Conservation (phyloP, 2,329 filamentous ascomycete species). For the Scleromitrula shiraiana region DNA sequence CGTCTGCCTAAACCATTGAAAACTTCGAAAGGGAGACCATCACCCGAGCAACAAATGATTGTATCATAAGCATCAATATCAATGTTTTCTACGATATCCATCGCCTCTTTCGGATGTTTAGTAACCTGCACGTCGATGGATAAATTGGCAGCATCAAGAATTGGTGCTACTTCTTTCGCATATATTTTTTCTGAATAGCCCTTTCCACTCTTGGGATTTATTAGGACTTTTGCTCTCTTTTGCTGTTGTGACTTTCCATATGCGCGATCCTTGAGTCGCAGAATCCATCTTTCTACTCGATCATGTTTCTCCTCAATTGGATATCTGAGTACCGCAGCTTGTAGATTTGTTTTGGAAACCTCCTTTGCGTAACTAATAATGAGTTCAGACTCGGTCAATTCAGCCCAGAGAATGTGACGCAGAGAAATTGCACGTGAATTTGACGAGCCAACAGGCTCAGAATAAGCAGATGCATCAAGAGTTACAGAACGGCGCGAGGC, state of each 20-base stretch:
- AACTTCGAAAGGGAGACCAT: slow-evolving; percentile 82
- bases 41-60: slow-evolving; percentile 79
- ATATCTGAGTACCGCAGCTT: slow-evolving; percentile 31
- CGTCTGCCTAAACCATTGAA: slow-evolving; percentile 83
- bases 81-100: slow-evolving; percentile 65
- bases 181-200: slow-evolving; percentile 66
- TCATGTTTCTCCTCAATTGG: slow-evolving; percentile 32
- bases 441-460: slow-evolving; percentile 3
- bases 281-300: slow-evolving; percentile 44
- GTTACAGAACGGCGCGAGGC: slow-evolving; percentile 7
- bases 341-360: slow-evolving; percentile 1
- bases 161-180: slow-evolving; percentile 63
- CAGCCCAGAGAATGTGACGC: slow-evolving; percentile 9
- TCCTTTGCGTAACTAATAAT: slow-evolving; percentile 9
- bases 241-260: slow-evolving; percentile 59
- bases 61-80: slow-evolving; percentile 75
- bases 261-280: slow-evolving; percentile 54
- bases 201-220: slow-evolving; percentile 84
- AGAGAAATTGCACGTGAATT: slow-evolving; percentile 7
- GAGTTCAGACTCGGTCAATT: slow-evolving; percentile 3
- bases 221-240: slow-evolving; percentile 74
- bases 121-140: slow-evolving; percentile 66
- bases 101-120: slow-evolving; percentile 62
- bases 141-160: slow-evolving; percentile 75
- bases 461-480: slow-evolving; percentile 2